phyloP scores from a whole-genome alignment of 2,329 filamentous ascomycete genomes.

The Ophiostoma fasciatum region DNA sequence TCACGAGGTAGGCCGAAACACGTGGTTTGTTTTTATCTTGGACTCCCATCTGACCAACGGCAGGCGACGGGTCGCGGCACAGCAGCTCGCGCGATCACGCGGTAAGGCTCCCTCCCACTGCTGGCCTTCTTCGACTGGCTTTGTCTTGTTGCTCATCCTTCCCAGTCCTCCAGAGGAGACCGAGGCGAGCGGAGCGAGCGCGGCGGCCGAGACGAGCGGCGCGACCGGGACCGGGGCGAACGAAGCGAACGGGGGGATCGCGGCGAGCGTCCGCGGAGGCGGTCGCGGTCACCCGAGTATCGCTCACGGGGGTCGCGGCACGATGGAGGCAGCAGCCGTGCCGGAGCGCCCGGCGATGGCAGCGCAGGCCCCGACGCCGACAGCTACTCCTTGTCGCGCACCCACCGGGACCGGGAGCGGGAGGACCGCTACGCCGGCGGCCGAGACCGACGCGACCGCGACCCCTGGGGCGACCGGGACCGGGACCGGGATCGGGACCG shows the following conservation, averaged over 20 bases:
- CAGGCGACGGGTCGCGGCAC: constrained; percentile 32
- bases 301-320: constrained; percentile 50
- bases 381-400: constrained; percentile 83
- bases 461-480: constrained; percentile 30
- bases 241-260: constrained; percentile 20
- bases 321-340: constrained; percentile 40
- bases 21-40: too few relatives aligned
- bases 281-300: constrained; percentile 76
- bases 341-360: neutral
- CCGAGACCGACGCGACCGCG: constrained; percentile 42
- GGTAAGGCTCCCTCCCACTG: constrained; percentile 21
- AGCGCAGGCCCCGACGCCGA: constrained; percentile 34
- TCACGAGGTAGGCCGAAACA: constrained; percentile 8
- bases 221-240: constrained; percentile 12
- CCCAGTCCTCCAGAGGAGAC: constrained; percentile 16
- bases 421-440: constrained; percentile 79
- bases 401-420: constrained; percentile 82
- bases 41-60: constrained; percentile 2
- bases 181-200: constrained; percentile 4
- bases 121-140: too few relatives aligned
- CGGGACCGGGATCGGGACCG: constrained; percentile 41
- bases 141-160: neutral
- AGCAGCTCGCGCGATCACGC: constrained; percentile 39
- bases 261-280: constrained; percentile 33
- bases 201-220: constrained; percentile 19